phyloP scores from a whole-genome alignment of 768 basidiomycete genomes.

The Lentinula lateritia region DNA sequence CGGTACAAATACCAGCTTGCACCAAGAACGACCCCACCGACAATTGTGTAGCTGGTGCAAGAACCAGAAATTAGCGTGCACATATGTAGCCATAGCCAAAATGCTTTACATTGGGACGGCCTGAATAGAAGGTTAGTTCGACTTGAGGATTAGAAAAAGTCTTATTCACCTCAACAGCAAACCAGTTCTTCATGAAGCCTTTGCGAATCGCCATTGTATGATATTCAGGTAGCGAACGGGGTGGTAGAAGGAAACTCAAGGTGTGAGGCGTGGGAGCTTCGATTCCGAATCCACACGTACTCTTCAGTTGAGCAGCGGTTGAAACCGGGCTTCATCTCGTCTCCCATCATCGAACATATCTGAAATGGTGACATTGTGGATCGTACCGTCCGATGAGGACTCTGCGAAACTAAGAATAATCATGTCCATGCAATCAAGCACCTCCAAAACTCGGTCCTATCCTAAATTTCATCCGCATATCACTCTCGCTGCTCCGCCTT shows the following conservation, averaged over 20 bases:
- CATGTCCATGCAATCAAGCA: constrained; percentile 36
- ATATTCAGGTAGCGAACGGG: background rate
- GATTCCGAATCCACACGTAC: background rate
- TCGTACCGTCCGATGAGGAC: constrained; percentile 51
- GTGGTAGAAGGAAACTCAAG: background rate
- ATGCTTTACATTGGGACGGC: constrained; percentile 11
- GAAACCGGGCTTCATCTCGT: background rate
- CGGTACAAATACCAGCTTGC: constrained; percentile 65
- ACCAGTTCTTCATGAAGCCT: constrained; percentile 27
- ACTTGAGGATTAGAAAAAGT: background rate
- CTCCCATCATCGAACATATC: background rate
- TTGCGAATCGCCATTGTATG: background rate
- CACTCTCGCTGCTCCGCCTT: constrained; percentile 50
- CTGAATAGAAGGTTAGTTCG: background rate
- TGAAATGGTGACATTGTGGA: constrained; percentile 56
- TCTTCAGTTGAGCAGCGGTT: background rate
- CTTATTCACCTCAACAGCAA: constrained; percentile 35
- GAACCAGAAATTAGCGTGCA: background rate
- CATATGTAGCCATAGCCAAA: background rate
- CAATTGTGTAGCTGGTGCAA: constrained; percentile 39
- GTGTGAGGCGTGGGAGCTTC: background rate
- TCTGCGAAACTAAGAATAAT: constrained; percentile 35
- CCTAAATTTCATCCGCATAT: constrained; percentile 65
- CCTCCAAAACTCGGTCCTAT: constrained; percentile 36
- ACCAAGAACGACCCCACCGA: constrained; percentile 47